Conservation (phyloP, 1,284 basidiomycete genomes). For the Fomitopsis pinicola region DNA sequence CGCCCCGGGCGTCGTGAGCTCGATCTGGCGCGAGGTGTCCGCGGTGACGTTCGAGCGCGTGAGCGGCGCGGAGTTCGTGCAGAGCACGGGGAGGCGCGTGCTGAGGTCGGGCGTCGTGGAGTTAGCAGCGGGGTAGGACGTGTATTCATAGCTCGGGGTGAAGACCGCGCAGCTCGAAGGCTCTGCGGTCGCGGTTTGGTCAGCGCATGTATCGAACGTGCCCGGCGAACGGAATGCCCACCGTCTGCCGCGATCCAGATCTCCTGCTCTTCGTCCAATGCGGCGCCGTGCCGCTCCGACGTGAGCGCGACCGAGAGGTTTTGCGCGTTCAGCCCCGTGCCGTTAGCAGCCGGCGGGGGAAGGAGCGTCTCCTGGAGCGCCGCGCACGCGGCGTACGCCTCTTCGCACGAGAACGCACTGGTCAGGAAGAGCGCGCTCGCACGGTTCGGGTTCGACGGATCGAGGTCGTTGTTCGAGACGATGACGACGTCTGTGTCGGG, state of each 20-base stretch:
- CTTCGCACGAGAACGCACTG: conserved; percentile 5
- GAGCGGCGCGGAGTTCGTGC: conserved; percentile 13
- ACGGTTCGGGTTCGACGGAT: conserved; percentile 9
- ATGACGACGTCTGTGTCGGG: conserved; percentile 11
- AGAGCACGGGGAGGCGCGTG: conserved; percentile 7
- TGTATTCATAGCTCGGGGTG: conserved; percentile 5
- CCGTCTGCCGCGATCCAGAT: conserved; percentile 1
- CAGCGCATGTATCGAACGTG: no score
- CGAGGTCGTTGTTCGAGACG: conserved; percentile 11
- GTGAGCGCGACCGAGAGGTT: conserved; percentile 7
- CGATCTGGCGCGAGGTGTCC: conserved; percentile 11
- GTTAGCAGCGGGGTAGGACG: neutral
- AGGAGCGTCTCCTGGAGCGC: conserved; percentile 7
- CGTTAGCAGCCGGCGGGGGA: neutral
- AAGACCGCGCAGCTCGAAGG: conserved; percentile 1
- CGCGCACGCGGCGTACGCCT: conserved; percentile 7
- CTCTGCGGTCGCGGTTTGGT: neutral
- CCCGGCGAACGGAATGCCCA: neutral
- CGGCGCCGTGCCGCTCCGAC: conserved; percentile 9
- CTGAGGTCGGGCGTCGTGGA: neutral
- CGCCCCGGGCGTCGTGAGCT: conserved; percentile 6
- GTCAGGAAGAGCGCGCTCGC: conserved; percentile 8
- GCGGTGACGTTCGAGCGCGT: conserved; percentile 12
- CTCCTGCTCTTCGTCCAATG: neutral
- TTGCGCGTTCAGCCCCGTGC: conserved; percentile 4